These are phyloP conservation scores for Nepenthes alata DNA, from an alignment of 179 eudicot genomes.

Conservation along the genomic window DNA sequence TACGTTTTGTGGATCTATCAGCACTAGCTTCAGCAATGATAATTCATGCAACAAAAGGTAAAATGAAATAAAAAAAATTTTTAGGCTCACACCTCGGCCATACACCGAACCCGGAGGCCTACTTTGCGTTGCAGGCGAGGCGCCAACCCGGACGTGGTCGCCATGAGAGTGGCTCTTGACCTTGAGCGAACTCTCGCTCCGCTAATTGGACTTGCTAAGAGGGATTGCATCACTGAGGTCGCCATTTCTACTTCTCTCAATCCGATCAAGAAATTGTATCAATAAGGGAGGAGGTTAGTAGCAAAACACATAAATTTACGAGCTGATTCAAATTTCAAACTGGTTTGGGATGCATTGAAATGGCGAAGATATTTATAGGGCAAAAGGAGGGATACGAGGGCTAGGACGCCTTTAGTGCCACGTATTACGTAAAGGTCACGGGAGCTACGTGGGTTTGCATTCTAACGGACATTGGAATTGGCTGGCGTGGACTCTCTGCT, in stretches of 20 bases:
- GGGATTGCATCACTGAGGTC: slow-evolving; percentile 21
- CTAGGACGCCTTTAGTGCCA: slow-evolving; percentile 25
- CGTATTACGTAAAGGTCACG: slow-evolving; percentile 16
- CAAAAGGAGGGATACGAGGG: neutral
- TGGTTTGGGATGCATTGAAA: neutral
- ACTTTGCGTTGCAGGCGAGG: slow-evolving; percentile 11
- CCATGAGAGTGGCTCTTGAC: slow-evolving; percentile 3
- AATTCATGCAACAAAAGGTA: neutral
- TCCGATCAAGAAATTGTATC: neutral
- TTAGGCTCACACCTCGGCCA: slow-evolving; percentile 23
- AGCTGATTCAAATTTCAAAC: neutral
- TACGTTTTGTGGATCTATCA: too few species aligned
- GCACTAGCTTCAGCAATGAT: too few species aligned
- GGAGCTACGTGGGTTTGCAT: slow-evolving; percentile 21
- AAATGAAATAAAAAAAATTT: too few species aligned
- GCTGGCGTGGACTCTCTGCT: slow-evolving; percentile 8
- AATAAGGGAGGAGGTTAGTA: too few species aligned
- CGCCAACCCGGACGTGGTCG: neutral
- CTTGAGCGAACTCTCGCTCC: slow-evolving; percentile 1
- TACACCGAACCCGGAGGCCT: slow-evolving; percentile 22
- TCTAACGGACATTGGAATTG: slow-evolving; percentile 9
- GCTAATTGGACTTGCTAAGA: slow-evolving; percentile 20
- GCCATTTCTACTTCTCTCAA: slow-evolving; percentile 16
- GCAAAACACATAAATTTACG: neutral
- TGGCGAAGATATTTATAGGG: neutral